Conservation (phyloP, 768 basidiomycete species). For the Mycena albidolilacea region DNA sequence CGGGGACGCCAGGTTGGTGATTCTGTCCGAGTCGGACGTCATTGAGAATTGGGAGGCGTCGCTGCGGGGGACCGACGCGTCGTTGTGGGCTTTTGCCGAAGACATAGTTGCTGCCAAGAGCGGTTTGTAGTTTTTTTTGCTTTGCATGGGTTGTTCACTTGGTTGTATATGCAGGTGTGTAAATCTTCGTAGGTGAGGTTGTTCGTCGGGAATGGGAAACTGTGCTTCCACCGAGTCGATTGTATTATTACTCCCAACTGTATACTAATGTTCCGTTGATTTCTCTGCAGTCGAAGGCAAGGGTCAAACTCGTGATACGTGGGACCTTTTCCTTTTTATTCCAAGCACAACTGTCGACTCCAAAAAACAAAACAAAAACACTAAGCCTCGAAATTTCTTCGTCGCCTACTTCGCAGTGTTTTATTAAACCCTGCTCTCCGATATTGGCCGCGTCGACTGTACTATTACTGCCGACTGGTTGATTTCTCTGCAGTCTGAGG, state of each 20-base stretch:
- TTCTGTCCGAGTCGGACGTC: constrained; percentile 44
- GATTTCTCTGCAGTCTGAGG: neutral
- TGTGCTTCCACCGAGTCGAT: too few species aligned
- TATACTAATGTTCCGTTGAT: constrained; percentile 5
- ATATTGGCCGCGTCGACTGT: too few species aligned
- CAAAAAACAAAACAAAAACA: neutral
- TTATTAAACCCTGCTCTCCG: too few species aligned
- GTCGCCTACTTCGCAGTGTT: too few species aligned
- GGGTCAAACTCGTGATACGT: neutral
- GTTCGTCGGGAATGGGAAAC: neutral
- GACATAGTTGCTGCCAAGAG: constrained; percentile 39
- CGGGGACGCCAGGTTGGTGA: constrained; percentile 41
- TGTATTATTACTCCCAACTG: neutral
- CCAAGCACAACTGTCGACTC: neutral
- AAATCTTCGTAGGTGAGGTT: neutral
- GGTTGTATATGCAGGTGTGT: neutral
- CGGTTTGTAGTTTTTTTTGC: constrained; percentile 29
- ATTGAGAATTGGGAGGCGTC: constrained; percentile 46
- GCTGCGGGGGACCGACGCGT: constrained; percentile 39
- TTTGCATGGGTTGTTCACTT: neutral
- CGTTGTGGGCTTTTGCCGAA: constrained; percentile 45
- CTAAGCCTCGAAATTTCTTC: too few species aligned
- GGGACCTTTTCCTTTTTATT: too few species aligned
- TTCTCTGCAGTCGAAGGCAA: neutral
- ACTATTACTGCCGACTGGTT: neutral